Evolutionary conservation across 2,329 filamentous ascomycete species (phyloP).

Genomic region (Teratosphaeria viscida): DNA sequence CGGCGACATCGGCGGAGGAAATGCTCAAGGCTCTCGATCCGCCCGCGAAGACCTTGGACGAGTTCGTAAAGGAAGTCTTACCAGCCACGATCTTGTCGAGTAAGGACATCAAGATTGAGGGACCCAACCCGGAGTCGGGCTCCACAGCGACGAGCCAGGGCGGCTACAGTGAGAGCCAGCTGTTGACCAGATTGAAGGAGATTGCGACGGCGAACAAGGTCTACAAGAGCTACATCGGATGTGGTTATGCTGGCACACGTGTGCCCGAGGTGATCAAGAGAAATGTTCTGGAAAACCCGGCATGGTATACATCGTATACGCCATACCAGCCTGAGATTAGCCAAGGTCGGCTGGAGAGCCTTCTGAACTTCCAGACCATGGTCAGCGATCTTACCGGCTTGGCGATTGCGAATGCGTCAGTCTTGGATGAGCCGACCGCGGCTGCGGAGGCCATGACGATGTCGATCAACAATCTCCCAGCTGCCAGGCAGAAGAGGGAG

Average conservation of each 20-base stretch:
- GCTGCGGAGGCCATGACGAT: conserved; percentile 94
- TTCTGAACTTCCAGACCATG: conserved; percentile 93
- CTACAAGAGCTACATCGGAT: conserved; percentile 64
- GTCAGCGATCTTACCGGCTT: conserved; percentile 79
- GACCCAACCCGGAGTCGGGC: conserved; percentile 34
- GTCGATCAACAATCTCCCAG: conserved; percentile 65
- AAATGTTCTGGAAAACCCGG: conserved; percentile 84
- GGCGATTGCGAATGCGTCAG: conserved; percentile 79
- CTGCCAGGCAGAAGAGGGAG: conserved; percentile 59
- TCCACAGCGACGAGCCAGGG: conserved; percentile 27
- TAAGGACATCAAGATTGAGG: conserved; percentile 49
- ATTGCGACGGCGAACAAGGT: conserved; percentile 53
- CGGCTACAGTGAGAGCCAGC: conserved; percentile 49
- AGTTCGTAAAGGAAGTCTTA: conserved; percentile 76
- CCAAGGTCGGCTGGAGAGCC: conserved; percentile 81
- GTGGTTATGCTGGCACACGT: conserved; percentile 79
- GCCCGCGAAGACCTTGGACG: conserved; percentile 61
- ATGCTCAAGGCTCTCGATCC: conserved; percentile 78
- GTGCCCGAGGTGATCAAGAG: conserved; percentile 84
- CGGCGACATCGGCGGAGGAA: conserved; percentile 53
- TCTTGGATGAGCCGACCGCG: conserved; percentile 84
- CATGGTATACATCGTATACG: conserved; percentile 97
- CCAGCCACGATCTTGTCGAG: conserved; percentile 67
- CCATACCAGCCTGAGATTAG: conserved; percentile 97
- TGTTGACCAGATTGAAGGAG: conserved; percentile 43